Percentiles rank a stretch among this genome's conserved stretches.
These are phyloP conservation scores for Wallacemonas sp. DNA, from an alignment of 208 protist species.

Conservation along the genomic window DNA sequence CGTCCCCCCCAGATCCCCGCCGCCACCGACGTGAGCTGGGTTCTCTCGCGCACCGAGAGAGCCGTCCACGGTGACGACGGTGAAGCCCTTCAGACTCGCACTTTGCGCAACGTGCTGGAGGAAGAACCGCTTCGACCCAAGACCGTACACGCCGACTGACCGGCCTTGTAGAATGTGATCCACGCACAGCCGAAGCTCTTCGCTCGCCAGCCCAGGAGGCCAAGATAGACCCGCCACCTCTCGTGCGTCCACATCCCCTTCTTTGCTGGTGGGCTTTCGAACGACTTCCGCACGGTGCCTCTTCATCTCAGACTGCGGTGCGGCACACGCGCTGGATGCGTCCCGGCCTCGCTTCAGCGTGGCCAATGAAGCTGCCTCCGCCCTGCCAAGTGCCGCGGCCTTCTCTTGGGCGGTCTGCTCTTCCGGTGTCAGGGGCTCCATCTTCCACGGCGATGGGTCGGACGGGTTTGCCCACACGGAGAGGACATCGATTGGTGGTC, in stretches of 20 bases:
- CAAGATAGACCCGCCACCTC: constrained; percentile 22
- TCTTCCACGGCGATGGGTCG: no score
- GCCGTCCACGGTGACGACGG: constrained; percentile 45
- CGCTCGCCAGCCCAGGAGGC: constrained; percentile 50
- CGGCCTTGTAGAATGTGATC: constrained; percentile 77
- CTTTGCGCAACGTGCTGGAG: constrained; percentile 68
- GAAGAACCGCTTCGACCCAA: constrained; percentile 79
- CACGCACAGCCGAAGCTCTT: constrained; percentile 61
- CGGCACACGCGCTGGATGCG: no score
- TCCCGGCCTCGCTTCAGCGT: no score
- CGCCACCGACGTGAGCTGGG: background rate
- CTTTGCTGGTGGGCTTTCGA: background rate
- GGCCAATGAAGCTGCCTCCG: no score
- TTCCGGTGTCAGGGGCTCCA: no score
- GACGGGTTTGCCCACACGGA: background rate
- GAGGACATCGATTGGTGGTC: background rate
- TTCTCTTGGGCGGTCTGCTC: no score
- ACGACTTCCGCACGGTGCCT: no score
- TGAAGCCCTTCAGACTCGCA: constrained; percentile 41
- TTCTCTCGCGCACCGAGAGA: constrained; percentile 19
- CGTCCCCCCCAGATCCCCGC: background rate
- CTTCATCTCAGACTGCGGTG: no score
- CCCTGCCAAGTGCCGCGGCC: no score
- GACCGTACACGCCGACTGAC: constrained; percentile 75
- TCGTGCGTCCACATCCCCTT: background rate